Conservation (phyloP, 768 basidiomycete genomes). For the Paxillus ammoniavirescens region DNA sequence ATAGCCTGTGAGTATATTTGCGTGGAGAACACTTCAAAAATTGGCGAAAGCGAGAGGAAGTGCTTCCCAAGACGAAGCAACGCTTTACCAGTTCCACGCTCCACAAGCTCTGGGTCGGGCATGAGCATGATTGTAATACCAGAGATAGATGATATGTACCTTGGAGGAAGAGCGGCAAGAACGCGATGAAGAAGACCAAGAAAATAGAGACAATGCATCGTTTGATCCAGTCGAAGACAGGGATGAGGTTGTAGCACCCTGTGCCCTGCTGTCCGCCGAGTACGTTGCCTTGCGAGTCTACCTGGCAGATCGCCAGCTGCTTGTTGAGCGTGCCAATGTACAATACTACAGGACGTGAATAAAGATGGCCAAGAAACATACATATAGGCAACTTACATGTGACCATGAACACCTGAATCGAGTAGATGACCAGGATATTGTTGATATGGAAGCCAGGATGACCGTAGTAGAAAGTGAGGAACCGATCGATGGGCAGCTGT, state of each 20-base stretch:
- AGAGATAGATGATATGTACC: conserved; percentile 45
- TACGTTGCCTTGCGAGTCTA: conserved; percentile 77
- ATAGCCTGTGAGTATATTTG: conserved; percentile 98
- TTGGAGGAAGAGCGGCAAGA: conserved; percentile 94
- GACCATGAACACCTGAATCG: conserved; percentile 97
- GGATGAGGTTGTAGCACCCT: conserved; percentile 89
- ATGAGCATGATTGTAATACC: conserved; percentile 1
- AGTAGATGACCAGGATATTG: conserved; percentile 98
- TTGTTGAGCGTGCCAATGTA: conserved; percentile 97
- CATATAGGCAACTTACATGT: conserved; percentile 57
- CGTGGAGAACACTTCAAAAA: conserved; percentile 99
- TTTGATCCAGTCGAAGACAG: conserved; percentile 97
- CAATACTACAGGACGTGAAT: conserved; percentile 52
- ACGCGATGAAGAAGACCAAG: conserved; percentile 98
- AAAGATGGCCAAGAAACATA: background rate
- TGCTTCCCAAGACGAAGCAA: conserved; percentile 93
- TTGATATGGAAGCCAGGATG: conserved; percentile 99
- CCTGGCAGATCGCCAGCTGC: conserved; percentile 82
- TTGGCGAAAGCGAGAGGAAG: conserved; percentile 93
- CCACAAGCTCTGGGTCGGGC: conserved; percentile 73
- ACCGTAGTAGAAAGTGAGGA: conserved; percentile 99
- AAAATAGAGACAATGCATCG: conserved; percentile 97
- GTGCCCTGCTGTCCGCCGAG: conserved; percentile 77
- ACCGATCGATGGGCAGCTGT: conserved; percentile 95
- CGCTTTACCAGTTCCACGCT: conserved; percentile 94